Evolutionary conservation across 805 yeast species (phyloP).

Genomic region (Saccharomycopsis sp.): DNA sequence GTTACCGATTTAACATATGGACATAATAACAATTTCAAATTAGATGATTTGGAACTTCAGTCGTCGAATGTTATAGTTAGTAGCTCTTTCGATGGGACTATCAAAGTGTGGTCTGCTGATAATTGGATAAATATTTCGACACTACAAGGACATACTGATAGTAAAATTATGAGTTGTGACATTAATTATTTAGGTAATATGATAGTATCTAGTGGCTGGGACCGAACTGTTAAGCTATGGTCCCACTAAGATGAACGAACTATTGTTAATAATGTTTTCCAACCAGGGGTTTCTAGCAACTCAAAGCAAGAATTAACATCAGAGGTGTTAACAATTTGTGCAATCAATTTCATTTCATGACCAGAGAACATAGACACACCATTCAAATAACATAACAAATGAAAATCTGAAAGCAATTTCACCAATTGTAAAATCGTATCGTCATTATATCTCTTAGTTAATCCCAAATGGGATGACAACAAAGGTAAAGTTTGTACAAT

Average conservation of each 20-base stretch:
- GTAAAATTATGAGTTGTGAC: conserved; percentile 65
- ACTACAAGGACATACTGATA: conserved; percentile 52
- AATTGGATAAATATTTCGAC: conserved; percentile 56
- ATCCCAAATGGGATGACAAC: conserved; percentile 44
- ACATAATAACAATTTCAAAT: conserved; percentile 27
- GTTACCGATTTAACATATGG: conserved; percentile 60
- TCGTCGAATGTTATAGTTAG: conserved; percentile 48
- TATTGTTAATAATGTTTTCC: conserved; percentile 73
- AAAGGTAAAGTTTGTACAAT: conserved; percentile 59
- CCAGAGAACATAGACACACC: conserved; percentile 50
- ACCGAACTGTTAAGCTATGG: conserved; percentile 60
- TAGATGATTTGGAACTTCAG: conserved; percentile 27
- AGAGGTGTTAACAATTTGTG: conserved; percentile 39
- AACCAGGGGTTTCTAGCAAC: conserved; percentile 60
- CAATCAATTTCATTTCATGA: conserved; percentile 45
- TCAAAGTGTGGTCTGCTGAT: conserved; percentile 60
- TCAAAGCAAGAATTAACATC: conserved; percentile 40
- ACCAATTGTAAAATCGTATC: conserved; percentile 31
- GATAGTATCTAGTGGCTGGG: conserved; percentile 76
- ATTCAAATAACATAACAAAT: conserved; percentile 53
- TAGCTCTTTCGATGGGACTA: conserved; percentile 62
- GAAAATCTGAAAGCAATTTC: conserved; percentile 57
- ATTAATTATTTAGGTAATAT: conserved; percentile 34
- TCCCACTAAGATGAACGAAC: neutral
- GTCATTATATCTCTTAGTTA: conserved; percentile 22